Evolutionary conservation across 176 grass and related monocot species (phyloP).

Genomic region (Triticum turgidum): DNA sequence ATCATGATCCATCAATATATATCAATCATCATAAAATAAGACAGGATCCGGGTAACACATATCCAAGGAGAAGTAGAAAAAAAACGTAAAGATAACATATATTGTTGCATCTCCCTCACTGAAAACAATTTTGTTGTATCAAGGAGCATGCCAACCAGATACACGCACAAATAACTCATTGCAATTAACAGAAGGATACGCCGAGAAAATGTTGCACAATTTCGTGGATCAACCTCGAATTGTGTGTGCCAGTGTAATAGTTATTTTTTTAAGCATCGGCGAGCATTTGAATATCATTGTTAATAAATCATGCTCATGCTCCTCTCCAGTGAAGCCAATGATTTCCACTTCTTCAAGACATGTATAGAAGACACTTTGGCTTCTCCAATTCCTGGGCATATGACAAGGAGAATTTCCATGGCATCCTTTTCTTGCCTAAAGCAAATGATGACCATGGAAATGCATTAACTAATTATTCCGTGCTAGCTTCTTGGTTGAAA

Average conservation of each 20-base stretch:
- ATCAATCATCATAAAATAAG: too few relatives aligned
- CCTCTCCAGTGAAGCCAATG: background rate
- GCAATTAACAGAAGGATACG: background rate
- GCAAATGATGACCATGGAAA: background rate
- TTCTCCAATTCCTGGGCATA: background rate
- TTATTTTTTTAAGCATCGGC: background rate
- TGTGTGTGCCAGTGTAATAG: too few relatives aligned
- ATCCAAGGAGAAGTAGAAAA: too few relatives aligned
- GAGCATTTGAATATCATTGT: background rate
- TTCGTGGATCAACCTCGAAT: background rate
- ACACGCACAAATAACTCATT: background rate
- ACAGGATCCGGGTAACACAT: too few relatives aligned
- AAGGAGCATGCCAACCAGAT: background rate
- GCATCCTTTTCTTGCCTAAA: background rate
- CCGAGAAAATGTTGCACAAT: background rate
- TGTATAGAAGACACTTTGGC: background rate
- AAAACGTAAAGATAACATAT: background rate
- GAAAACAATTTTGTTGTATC: background rate
- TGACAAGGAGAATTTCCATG: background rate
- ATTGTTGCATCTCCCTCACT: background rate
- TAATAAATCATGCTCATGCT: background rate
- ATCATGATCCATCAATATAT: too few relatives aligned
- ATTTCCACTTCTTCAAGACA: background rate
- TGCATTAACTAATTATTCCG: background rate
- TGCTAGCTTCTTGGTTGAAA: background rate